Conservation (phyloP, 345 rosid species). For the Euphorbia lathyris region DNA sequence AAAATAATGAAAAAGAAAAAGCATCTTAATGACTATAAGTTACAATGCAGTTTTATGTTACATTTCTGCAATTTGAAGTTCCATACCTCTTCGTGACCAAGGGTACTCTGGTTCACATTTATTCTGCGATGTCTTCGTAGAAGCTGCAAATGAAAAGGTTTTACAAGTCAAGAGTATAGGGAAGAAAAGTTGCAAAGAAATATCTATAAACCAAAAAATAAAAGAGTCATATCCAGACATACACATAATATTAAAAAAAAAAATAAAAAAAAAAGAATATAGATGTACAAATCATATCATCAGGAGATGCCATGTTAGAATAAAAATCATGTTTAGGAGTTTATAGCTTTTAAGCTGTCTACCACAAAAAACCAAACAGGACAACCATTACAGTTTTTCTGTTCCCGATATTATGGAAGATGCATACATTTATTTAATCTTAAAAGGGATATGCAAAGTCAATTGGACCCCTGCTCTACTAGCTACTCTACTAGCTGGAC, state of each 20-base stretch:
- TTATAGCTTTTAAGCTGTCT: not conserved
- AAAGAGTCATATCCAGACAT: not conserved
- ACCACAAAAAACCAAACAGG: not conserved
- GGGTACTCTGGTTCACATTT: slow-evolving; percentile 47
- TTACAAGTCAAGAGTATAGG: slow-evolving; percentile 1
- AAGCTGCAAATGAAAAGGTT: slow-evolving; percentile 34
- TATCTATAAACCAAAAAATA: not conserved
- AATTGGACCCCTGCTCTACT: no score
- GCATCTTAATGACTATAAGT: not conserved
- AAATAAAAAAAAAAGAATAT: not conserved
- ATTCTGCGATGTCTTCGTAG: slow-evolving; percentile 64
- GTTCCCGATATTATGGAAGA: not conserved
- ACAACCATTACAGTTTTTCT: not conserved
- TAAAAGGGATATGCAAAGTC: no score
- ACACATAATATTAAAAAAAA: not conserved
- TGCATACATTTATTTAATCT: not conserved
- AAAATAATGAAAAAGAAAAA: not conserved
- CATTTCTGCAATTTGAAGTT: not conserved
- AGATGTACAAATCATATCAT: no score
- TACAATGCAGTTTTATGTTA: not conserved
- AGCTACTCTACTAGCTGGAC: no score
- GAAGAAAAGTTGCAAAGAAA: not conserved
- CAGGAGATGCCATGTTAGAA: no score
- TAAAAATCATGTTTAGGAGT: not conserved
- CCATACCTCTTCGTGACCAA: slow-evolving; percentile 57